Conservation (phyloP, 495 filamentous ascomycete species). For the Xylaria acuta region DNA sequence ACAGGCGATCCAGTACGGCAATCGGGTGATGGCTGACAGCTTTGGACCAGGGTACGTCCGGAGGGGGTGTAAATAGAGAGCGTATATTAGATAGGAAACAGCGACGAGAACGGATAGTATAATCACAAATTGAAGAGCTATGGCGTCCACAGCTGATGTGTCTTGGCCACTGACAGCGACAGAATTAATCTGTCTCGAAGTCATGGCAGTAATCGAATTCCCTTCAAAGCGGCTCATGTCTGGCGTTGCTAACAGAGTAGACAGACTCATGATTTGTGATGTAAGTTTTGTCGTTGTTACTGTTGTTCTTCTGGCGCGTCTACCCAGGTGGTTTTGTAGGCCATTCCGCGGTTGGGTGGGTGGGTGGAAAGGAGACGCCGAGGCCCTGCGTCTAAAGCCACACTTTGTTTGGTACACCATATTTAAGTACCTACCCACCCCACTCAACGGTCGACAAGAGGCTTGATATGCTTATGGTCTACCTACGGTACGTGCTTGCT, state of each 20-base stretch:
- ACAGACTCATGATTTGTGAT: not conserved
- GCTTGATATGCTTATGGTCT: not conserved
- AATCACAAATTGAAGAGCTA: not conserved
- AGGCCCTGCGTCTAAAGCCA: not conserved
- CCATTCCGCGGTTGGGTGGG: not conserved
- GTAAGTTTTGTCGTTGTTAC: not conserved
- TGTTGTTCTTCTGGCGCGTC: not conserved
- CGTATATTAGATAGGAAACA: constrained; percentile 23
- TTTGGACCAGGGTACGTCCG: constrained; percentile 29
- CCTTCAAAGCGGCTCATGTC: not conserved
- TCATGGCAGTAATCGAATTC: not conserved
- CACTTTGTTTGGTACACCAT: not conserved
- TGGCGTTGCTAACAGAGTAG: not conserved
- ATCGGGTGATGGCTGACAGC: constrained; percentile 22
- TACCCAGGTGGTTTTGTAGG: not conserved
- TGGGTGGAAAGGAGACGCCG: constrained; percentile 4
- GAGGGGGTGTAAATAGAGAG: constrained; percentile 27
- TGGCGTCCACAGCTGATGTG: not conserved
- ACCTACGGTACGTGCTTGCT: not conserved
- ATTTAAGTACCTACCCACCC: constrained; percentile 12
- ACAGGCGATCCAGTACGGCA: constrained; percentile 31
- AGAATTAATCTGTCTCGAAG: constrained; percentile 1
- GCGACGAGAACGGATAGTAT: constrained; percentile 1
- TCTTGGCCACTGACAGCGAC: not conserved
- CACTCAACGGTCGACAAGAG: not conserved